Conservation (phyloP, 176 grass and related monocot genomes). For the Musa itinerans region DNA sequence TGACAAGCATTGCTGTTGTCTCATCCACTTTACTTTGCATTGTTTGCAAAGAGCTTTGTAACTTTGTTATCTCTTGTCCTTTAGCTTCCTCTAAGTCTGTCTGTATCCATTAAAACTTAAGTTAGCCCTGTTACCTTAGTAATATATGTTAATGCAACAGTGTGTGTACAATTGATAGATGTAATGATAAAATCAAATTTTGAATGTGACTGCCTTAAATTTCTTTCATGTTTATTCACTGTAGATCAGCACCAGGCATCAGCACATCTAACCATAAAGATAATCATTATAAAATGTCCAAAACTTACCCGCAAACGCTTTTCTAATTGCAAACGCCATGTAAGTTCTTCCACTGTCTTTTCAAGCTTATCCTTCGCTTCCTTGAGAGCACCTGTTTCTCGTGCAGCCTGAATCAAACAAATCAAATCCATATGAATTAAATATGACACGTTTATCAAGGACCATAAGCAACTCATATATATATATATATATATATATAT, state of each 20-base stretch:
- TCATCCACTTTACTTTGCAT: conserved; percentile 70
- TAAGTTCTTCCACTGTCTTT: conserved; percentile 94
- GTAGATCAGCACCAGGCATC: not conserved
- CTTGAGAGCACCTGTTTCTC: conserved; percentile 88
- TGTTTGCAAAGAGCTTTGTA: conserved; percentile 70
- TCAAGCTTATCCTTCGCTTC: conserved; percentile 91
- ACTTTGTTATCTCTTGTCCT: conserved; percentile 68
- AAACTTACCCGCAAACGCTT: conserved; percentile 77
- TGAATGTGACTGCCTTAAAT: not conserved
- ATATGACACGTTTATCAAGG: no score
- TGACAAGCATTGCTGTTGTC: conserved; percentile 56
- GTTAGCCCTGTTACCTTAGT: not conserved
- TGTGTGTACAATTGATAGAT: not conserved
- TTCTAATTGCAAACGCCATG: conserved; percentile 74
- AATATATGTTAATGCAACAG: not conserved
- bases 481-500: no score
- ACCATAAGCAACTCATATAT: no score
- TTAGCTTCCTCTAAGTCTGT: conserved; percentile 86
- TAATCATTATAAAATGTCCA: conserved; percentile 12
- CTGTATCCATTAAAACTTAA: conserved; percentile 37
- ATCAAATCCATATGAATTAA: no score
- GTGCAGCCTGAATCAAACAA: conserved; percentile 50
- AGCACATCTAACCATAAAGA: not conserved
- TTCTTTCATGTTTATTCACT: not conserved
- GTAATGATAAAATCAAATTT: not conserved